Base-by-base conservation (phyloP, 1,139 yeast species). In the Blastobotrys arbuscula region DNA sequence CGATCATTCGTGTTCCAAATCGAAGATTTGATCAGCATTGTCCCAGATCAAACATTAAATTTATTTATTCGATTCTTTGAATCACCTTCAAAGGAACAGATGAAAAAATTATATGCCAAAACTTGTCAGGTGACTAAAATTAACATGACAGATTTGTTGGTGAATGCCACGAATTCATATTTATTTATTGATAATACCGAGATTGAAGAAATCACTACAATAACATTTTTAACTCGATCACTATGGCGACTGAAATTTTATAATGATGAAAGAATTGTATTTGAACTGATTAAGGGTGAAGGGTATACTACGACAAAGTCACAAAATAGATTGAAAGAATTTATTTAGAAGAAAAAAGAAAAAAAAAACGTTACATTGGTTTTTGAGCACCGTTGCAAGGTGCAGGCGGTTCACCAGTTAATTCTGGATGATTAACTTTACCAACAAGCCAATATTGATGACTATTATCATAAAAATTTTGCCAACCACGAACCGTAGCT, bases 401-500 rank as follows among this genome's bases (percentile, higher is more conserved):
- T 5, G 59, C 57, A 0, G 75, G 75, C 6, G 71, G 69, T 4
- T 63, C 65, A 2, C 72, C 75, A 35, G 61, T 54, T 23, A 59
- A 51, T 5, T 66, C 65, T 1, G 51, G 68, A 61, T 77, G 82
- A 8, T 59, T 57, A 1, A 84, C 84, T 2, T 60, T 54, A 0
- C 90, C 92, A 1, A 79, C 85, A 49, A 66, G 67, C 89, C 90
- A 84, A 62, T 84, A 84, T 52, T 71, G 69, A 13, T 61, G 57
- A 58, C 74, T 74, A 26, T 65, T 63, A 2, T 61, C 70, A 56
- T 73, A 84, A 60, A 74, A 84, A 1, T 56, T 45, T 50, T 76
- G 76, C 92, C 94, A 84, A 39, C 68, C 64, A 2, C 39, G 44
- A 20, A 76, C 58, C 18, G 59, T 64, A 10, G 47, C 44, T 18